Evolutionary conservation across 2,329 filamentous ascomycete species (phyloP).

Genomic region (Penicillium griseofulvum): DNA sequence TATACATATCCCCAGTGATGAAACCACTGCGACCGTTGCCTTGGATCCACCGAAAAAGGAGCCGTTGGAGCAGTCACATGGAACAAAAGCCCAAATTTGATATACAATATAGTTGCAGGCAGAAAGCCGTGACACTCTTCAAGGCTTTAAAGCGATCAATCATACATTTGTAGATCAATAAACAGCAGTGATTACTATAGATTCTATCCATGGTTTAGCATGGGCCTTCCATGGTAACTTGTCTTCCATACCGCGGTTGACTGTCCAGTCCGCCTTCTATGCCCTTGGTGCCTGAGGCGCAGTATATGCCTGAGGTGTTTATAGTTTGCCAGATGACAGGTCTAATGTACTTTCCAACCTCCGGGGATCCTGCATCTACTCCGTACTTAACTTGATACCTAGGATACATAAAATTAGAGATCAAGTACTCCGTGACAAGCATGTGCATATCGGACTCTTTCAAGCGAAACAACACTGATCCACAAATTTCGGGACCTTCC

Average conservation of each 20-base stretch:
- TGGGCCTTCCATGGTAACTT: not conserved
- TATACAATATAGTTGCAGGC: not conserved
- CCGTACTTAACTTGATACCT: not conserved
- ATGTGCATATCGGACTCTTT: not conserved
- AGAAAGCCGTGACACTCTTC: not conserved
- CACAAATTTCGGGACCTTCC: conserved; percentile 5
- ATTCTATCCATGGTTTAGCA: conserved; percentile 12
- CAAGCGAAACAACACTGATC: conserved; percentile 1
- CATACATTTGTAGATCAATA: conserved; percentile 9
- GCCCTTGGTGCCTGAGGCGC: not conserved
- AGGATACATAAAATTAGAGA: not conserved
- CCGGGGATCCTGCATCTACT: not conserved
- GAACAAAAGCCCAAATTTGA: not conserved
- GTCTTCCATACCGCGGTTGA: not conserved
- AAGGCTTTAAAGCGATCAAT: not conserved
- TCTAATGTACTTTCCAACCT: not conserved
- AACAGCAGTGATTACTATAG: conserved; percentile 15
- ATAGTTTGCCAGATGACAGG: not conserved
- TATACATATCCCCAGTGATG: not conserved
- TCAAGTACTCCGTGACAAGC: not conserved
- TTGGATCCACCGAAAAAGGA: not conserved
- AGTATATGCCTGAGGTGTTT: not conserved
- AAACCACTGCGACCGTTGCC: not conserved
- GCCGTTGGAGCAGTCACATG: conserved; percentile 1
- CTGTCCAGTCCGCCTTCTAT: not conserved